Percentiles rank a stretch among this genome's conserved stretches.
Conservation (phyloP, 495 filamentous ascomycete species). For the Pyrenula aspistea region DNA sequence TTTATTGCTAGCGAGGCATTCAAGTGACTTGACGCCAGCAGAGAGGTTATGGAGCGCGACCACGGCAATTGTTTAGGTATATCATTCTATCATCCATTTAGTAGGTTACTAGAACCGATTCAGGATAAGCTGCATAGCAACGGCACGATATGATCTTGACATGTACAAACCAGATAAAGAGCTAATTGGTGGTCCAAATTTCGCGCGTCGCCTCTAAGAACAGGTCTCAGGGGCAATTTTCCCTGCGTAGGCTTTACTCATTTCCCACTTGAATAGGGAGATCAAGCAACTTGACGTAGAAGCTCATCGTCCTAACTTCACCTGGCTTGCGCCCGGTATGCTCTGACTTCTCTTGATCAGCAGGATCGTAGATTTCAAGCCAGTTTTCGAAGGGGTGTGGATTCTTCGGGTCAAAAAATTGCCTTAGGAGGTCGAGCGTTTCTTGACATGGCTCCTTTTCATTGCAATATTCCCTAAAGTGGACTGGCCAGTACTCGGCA, state of each 20-base stretch:
- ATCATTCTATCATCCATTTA: too few relatives aligned
- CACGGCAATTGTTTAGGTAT: too few relatives aligned
- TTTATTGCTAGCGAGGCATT: slow-evolving; percentile 60
- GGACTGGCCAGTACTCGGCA: background rate
- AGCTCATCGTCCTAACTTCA: background rate
- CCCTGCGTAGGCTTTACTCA: too few relatives aligned
- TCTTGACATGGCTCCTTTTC: background rate
- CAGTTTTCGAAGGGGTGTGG: background rate
- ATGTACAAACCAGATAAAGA: too few relatives aligned
- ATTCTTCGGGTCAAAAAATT: background rate
- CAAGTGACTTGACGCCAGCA: slow-evolving; percentile 48
- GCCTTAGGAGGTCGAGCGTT: background rate
- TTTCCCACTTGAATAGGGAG: background rate
- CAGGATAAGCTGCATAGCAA: too few relatives aligned
- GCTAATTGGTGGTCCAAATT: too few relatives aligned
- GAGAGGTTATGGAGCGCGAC: background rate
- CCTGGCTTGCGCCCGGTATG: background rate
- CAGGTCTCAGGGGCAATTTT: too few relatives aligned
- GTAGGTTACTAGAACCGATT: too few relatives aligned
- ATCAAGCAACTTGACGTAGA: background rate
- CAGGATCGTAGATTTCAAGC: background rate
- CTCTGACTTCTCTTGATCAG: background rate
- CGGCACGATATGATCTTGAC: too few relatives aligned
- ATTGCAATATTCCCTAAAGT: background rate
- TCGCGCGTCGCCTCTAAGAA: too few relatives aligned